A percentile compares a stretch with the other conserved stretches of the same genome.
phyloP scores from a whole-genome alignment of 805 yeast species.

The Teunomyces aglyptinius region DNA sequence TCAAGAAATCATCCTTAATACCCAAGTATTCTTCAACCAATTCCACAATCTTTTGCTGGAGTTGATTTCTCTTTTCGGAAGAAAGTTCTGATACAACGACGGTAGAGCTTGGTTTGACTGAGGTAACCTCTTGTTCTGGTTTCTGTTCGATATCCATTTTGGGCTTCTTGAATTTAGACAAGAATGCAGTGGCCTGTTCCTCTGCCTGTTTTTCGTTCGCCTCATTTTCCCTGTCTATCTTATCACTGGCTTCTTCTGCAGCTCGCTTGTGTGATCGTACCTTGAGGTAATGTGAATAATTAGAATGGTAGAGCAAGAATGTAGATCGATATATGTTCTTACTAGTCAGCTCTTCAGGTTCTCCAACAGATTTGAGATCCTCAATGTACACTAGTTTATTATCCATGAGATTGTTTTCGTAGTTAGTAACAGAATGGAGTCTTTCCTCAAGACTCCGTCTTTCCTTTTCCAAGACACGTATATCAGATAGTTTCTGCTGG shows the following conservation, averaged over 20 bases:
- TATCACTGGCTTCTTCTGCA: constrained; percentile 46
- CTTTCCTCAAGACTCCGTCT: constrained; percentile 19
- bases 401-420: constrained; percentile 40
- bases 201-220: constrained; percentile 17
- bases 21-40: constrained; percentile 55
- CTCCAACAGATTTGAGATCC: constrained; percentile 24
- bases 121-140: neutral
- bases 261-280: constrained; percentile 32
- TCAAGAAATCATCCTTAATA: constrained; percentile 49
- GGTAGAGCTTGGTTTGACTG: neutral
- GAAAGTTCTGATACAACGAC: constrained; percentile 12
- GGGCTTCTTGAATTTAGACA: constrained; percentile 11
- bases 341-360: constrained; percentile 7
- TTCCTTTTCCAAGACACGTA: constrained; percentile 17
- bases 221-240: constrained; percentile 37
- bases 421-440: constrained; percentile 22
- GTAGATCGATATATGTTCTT: constrained; percentile 3
- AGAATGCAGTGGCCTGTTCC: constrained; percentile 13
- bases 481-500: constrained; percentile 11
- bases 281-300: constrained; percentile 45
- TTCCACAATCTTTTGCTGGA: constrained; percentile 37
- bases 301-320: constrained; percentile 32
- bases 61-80: constrained; percentile 11
- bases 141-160: constrained; percentile 1
- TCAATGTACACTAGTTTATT: constrained; percentile 33